phyloP scores from a whole-genome alignment of 2,329 filamentous ascomycete species.

The Phialemoniopsis sp. region DNA sequence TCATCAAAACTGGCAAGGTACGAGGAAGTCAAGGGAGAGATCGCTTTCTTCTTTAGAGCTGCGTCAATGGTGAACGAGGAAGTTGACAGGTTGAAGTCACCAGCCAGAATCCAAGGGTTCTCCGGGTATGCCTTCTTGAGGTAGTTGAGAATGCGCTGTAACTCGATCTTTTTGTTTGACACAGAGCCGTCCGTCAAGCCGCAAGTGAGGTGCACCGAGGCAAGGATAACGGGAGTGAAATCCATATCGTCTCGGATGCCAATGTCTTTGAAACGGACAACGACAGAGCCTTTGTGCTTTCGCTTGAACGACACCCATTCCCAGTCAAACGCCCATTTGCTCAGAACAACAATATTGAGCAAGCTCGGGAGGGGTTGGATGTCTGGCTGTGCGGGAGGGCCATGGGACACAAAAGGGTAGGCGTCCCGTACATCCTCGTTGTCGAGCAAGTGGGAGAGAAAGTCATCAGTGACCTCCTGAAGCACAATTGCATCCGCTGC shows the following conservation, averaged over 20 bases:
- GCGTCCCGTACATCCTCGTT: slow-evolving; percentile 35
- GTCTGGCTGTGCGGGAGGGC: slow-evolving; percentile 45
- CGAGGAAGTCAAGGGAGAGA: slow-evolving; percentile 43
- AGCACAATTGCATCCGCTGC: slow-evolving; percentile 46
- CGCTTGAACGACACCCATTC: slow-evolving; percentile 46
- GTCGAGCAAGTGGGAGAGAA: slow-evolving; percentile 50
- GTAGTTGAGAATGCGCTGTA: slow-evolving; percentile 44
- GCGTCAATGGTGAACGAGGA: slow-evolving; percentile 51
- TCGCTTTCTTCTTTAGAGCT: slow-evolving; percentile 45
- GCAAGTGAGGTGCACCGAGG: slow-evolving; percentile 57
- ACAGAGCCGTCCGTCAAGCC: slow-evolving; percentile 57
- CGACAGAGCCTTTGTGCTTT: slow-evolving; percentile 53
- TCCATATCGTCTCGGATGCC: slow-evolving; percentile 16
- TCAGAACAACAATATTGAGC: slow-evolving; percentile 58
- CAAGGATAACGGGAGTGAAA: slow-evolving; percentile 41
- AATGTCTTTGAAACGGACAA: slow-evolving; percentile 35
- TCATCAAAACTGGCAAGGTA: slow-evolving; percentile 41
- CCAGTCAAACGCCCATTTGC: slow-evolving; percentile 52
- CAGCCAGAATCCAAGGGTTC: slow-evolving; percentile 53
- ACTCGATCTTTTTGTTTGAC: slow-evolving; percentile 50
- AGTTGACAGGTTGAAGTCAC: slow-evolving; percentile 62
- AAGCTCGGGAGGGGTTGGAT: slow-evolving; percentile 54
- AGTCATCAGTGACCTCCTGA: slow-evolving; percentile 62
- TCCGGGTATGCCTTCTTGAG: slow-evolving; percentile 32
- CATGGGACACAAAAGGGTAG: slow-evolving; percentile 56